Base-by-base conservation (phyloP, 1,284 basidiomycete species). In the Cutaneotrichosporon sp. region DNA sequence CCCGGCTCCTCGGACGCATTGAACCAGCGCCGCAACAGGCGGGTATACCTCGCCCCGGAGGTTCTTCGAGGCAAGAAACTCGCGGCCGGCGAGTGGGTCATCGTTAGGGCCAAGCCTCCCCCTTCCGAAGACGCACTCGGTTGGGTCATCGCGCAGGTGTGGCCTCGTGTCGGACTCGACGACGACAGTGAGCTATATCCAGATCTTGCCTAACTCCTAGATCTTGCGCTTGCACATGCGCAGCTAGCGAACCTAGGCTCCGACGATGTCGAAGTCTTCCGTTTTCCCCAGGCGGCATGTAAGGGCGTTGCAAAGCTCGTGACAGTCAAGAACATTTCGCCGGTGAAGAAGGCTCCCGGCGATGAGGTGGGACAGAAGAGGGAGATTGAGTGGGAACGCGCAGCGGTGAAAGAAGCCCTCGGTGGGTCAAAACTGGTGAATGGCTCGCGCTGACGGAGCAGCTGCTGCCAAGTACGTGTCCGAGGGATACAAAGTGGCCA, bases 381-480 rank as follows among this genome's bases (percentile, higher is more conserved):
- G 16, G 68, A 76, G 52, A 56, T 64, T 14, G 70, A 68, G 41
- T 77, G 77, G 68, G 63, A 74, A 43, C 65, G 71, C 42, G 73
- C 72, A 4, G 72, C 74, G n/a, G 60, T 74, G 31, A 78, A 77
- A 54, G 76, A 78, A 60, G 57, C 64, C 0, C 60, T 78, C 0
- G 46, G 72, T 75, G 58, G 63, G 66, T 62, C 38, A 25, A n/a
- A n/a, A n/a, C n/a, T n/a, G n/a, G n/a, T n/a, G n/a, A n/a, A n/a
- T n/a, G n/a, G n/a, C n/a, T n/a, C 1, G 22, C 10, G 7, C 48
- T 47, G 17, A 51, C 24, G 16, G 2, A 19, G 1, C 59, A 89
- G 88, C 88, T 34, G 85, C 87, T 63, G 75, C 87, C 19, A 86
- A 84, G 67, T 88, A 85, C 65, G 71, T 91, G 52, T 81, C 83